These are phyloP conservation scores for Corymbia maculata DNA, from an alignment of 345 rosid genomes.

Conservation along the genomic window DNA sequence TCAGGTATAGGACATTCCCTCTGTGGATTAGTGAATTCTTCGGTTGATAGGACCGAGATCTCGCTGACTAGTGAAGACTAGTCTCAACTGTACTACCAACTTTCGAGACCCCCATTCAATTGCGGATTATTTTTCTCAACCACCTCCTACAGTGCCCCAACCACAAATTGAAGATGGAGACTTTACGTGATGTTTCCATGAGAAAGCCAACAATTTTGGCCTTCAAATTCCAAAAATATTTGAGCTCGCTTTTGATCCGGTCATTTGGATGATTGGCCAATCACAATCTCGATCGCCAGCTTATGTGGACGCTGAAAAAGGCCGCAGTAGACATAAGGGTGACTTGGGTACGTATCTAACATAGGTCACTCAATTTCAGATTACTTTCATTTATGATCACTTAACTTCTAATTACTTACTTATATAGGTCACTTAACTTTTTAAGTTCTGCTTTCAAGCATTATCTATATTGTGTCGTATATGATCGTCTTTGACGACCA, in stretches of 20 bases:
- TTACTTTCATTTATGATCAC: neutral
- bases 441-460: neutral
- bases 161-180: neutral
- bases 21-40: neutral
- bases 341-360: neutral
- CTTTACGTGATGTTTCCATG: neutral
- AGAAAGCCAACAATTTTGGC: neutral
- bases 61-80: neutral
- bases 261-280: neutral
- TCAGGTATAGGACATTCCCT: neutral
- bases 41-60: neutral
- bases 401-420: neutral
- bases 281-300: neutral
- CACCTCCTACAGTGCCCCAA: neutral
- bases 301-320: neutral
- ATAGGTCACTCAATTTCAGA: neutral
- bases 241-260: neutral
- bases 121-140: neutral
- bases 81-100: neutral
- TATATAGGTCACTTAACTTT: neutral
- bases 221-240: neutral
- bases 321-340: neutral
- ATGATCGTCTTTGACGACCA: neutral
- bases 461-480: neutral
- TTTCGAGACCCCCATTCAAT: neutral